These are phyloP conservation scores for Ganoderma resinaceum DNA, from an alignment of 1,284 basidiomycete genomes.

Conservation along the genomic window DNA sequence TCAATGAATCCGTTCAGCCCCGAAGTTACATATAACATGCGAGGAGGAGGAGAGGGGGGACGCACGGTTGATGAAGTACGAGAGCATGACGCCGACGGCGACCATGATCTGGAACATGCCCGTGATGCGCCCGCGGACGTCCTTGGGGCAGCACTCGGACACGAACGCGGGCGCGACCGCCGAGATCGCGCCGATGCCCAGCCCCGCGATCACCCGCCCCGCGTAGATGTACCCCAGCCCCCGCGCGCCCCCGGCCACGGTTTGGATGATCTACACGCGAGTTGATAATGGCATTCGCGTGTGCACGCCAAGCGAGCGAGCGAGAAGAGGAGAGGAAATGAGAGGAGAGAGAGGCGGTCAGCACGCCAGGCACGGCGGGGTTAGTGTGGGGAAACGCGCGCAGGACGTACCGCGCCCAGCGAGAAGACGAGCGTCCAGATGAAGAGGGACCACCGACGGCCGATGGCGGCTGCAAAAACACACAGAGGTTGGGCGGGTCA, in stretches of 20 bases:
- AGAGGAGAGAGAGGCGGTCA: background rate
- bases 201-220: constrained; percentile 75
- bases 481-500: background rate
- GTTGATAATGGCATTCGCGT: too few species aligned
- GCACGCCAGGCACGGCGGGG: constrained; percentile 19
- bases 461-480: constrained; percentile 52
- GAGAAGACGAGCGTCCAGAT: constrained; percentile 67
- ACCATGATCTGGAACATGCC: constrained; percentile 88
- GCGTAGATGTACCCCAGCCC: constrained; percentile 75
- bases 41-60: background rate
- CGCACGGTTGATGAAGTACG: constrained; percentile 80
- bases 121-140: constrained; percentile 75
- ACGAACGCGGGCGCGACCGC: constrained; percentile 79
- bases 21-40: background rate
- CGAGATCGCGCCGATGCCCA: constrained; percentile 75
- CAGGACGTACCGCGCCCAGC: constrained; percentile 65
- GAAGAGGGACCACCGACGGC: constrained; percentile 63
- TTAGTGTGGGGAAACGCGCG: constrained; percentile 12
- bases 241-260: constrained; percentile 60
- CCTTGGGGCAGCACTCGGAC: constrained; percentile 81
- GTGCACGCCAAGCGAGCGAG: background rate
- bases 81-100: constrained; percentile 77
- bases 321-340: too few species aligned
- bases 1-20: background rate
- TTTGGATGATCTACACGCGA: constrained; percentile 55